Evolutionary conservation across 2,329 filamentous ascomycete genomes (phyloP), one percentile per base, ranked within the genome.

Genomic region (Lachnellula cervina): DNA sequence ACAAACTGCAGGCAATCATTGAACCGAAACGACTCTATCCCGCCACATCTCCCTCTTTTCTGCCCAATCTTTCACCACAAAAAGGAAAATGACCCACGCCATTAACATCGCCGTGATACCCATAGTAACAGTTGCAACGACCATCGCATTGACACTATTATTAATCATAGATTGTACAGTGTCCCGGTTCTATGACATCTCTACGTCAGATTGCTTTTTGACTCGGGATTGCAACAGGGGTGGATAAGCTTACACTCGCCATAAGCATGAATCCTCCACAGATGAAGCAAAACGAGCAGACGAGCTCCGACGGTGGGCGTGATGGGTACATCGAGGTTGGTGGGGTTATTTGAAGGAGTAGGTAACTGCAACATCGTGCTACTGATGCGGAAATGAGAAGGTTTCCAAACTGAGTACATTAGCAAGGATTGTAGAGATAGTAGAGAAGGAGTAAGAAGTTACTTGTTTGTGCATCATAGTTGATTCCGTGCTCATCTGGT

Each of bases 211-310:
- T 32, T 32, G 28, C 2, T 32, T 32, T 8, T 32, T 32, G 28
- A 32, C 28, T 32, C 8, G 28, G 28, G 28, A 9, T 32, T 32
- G 28, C 28, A 32, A 32, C 7, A 32, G 8, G 28, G 28, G n/a
- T 19, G 47, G 49, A 44, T 48, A 43, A n/a, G 40, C 85, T 77
- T 75, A 88, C 85, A 69, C 90, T 95, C 54, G 89, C 80, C 88
- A 96, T 96, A 73, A 96, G 96, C 52, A 96, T 85, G 48, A 94
- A 77, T 11, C 92, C 92, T 25, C 92, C 91, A 1, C 88, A 78
- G 56, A 93, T 88, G 55, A 97, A 77, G 37, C 90, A 93, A 69
- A 96, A 97, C 0, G 89, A 77, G 1, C 87, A 79, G 50, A 96
- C 74, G 17, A 96, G 79, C 76, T 97, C 92, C 0, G 89, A 93